Base-by-base conservation (phyloP, 768 basidiomycete species). In the Lentinula sp. region DNA sequence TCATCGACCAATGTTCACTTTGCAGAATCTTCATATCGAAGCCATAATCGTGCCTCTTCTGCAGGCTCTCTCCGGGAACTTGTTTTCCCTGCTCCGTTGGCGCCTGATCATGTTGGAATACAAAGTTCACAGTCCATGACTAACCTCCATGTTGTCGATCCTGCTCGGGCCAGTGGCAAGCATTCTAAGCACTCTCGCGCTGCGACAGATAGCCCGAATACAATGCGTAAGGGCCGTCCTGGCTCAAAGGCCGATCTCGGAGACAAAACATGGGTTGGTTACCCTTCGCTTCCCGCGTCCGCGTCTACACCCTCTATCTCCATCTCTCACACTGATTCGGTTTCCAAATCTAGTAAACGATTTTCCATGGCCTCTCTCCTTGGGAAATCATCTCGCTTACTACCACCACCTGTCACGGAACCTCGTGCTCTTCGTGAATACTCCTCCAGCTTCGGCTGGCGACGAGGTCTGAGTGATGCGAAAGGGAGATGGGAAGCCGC, bases 31-130 rank as follows among this genome's bases (percentile, higher is more conserved):
- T 35, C 32, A 3, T 48, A 48, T 18, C 28, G 57, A 32, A 32
- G 57, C 15, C 57, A 50, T 48, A 40, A 43, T 23, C 55, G 55
- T 28, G 23, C 55, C 18, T 70, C 73, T 31, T 18, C 65, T 78
- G 16, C 77, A 10, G 45, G 48, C 32, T 60, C 59, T 18, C 18
- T 42, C 50, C 35, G 85, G 50, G 84, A 89, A 64, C 79, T 93
- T 60, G 83, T 80, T 8, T 91, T 92, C 70, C 91, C 91, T 23
- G 82, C 88, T 5, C 91, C 91, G 0, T 76, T 93, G 4, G 86
- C 86, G 11, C 18, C 39, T 5, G 23, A 23, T 13, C 84, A 81
- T 63, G 61, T 68, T 40, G 23, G 3, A 40, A 56, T 42, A 39
- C 55, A 56, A 56, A 28, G 13, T 16, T 56, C 55, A 8, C 37